Evolutionary conservation across 2,329 filamentous ascomycete species (phyloP).

Genomic region (Mycosphaerella sp.): DNA sequence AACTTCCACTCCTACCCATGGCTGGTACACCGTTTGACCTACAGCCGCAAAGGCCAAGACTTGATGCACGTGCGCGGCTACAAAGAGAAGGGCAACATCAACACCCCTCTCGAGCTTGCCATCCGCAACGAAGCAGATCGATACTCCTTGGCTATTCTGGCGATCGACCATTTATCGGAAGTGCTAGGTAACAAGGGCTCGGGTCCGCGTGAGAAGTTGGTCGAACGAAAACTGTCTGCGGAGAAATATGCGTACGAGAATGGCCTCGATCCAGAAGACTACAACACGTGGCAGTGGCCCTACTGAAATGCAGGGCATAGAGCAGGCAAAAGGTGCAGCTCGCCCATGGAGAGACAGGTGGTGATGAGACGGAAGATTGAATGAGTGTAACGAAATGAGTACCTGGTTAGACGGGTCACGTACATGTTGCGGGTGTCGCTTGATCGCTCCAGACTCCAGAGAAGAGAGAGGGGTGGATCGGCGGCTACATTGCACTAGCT

Average conservation of each 20-base stretch:
- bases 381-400: background rate
- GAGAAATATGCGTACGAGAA: constrained; percentile 61
- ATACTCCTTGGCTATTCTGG: constrained; percentile 69
- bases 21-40: constrained; percentile 70
- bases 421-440: too few relatives aligned
- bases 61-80: constrained; percentile 72
- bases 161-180: constrained; percentile 60
- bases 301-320: constrained; percentile 26
- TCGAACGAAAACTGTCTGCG: constrained; percentile 58
- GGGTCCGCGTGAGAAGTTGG: constrained; percentile 55
- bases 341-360: background rate
- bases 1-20: constrained; percentile 82
- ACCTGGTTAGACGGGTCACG: background rate
- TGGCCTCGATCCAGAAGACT: constrained; percentile 61
- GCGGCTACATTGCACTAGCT: too few relatives aligned
- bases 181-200: constrained; percentile 57
- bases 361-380: background rate
- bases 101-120: constrained; percentile 71
- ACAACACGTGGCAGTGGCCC: constrained; percentile 63
- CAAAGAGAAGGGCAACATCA: constrained; percentile 77
- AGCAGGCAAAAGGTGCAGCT: background rate
- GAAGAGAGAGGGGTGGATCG: background rate
- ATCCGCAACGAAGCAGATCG: constrained; percentile 72
- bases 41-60: constrained; percentile 62
- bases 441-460: background rate